Evolutionary conservation across 257 asterid species (phyloP), one percentile per base, ranked within the genome.

Genomic region (Buddleja alternifolia): DNA sequence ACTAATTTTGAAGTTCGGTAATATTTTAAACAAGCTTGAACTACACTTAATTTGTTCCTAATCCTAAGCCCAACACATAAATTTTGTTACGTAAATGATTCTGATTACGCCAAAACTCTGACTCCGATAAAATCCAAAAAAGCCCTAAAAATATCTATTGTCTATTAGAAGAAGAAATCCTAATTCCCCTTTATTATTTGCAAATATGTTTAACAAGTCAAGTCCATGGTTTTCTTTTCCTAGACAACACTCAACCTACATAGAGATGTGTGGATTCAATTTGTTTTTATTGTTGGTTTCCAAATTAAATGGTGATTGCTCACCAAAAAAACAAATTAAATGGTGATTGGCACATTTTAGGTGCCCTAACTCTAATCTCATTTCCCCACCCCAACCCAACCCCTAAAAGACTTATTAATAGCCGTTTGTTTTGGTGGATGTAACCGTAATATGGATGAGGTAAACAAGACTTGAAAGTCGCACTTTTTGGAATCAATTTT

Each of bases 321-420:
- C n/a, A n/a, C n/a, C n/a, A n/a, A n/a, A n/a, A n/a, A n/a, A n/a
- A n/a, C 32, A 19, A 61, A 37, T 46, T 20, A 10, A 52, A 12
- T 57, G 61, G 34, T 61, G 51, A 65, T 70, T 53, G 72, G 63
- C 74, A 72, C 45, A 60, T 37, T 73, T 29, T 79, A 74, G 78
- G 80, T 74, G 46, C 55, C 75, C 80, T 60, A 37, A 71, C 23
- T 50, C 78, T 63, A 64, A 53, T 14, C 25, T 40, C 6, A 47
- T 21, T n/a, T n/a, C n/a, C n/a, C n/a, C 36, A 64, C 41, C 67
- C 60, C 64, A 21, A 11, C 8, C 37, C 52, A 0, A 40, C 34
- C 11, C 37, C 2, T 16, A 20, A 20, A 4, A 1, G 3, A 29
- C 14, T 15, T 12, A 14, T 45, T 14, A 45, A 12, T 15, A 45